These are phyloP conservation scores for Calonectria crousiana DNA, from an alignment of 2,329 filamentous ascomycete species.

Conservation along the genomic window DNA sequence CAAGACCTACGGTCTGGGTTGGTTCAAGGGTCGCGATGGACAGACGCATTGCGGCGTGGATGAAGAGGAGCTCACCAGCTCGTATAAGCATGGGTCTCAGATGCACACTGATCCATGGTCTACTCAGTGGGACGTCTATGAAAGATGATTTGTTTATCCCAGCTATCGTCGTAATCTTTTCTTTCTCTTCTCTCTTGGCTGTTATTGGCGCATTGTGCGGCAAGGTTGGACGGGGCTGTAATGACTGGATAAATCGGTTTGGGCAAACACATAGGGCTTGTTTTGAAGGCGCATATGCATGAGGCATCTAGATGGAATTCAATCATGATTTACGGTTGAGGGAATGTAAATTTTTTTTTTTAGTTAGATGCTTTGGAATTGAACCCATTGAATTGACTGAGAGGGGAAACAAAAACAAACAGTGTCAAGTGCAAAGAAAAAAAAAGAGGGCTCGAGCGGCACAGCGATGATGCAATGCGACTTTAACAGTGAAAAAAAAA, in stretches of 20 bases:
- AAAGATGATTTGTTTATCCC: conserved; percentile 3
- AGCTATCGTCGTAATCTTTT: conserved; percentile 4
- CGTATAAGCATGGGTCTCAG: conserved; percentile 74
- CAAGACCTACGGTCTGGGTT: conserved; percentile 80
- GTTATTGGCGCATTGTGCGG: neutral
- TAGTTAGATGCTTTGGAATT: conserved; percentile 12
- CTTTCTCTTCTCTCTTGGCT: neutral
- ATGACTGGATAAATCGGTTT: neutral
- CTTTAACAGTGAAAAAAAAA: neutral
- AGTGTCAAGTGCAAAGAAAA: neutral
- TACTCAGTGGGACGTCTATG: conserved; percentile 54
- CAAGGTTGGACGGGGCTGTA: neutral
- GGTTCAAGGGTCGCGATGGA: conserved; percentile 80
- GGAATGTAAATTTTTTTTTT: neutral
- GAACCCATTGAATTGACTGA: neutral
- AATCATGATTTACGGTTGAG: conserved; percentile 10
- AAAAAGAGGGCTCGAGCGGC: neutral
- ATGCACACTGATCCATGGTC: conserved; percentile 64
- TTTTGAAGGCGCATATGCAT: neutral
- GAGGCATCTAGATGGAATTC: conserved; percentile 16
- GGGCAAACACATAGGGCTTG: neutral
- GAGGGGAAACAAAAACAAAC: neutral
- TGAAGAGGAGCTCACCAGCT: conserved; percentile 76
- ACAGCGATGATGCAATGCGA: neutral
- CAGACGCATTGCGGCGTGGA: conserved; percentile 83